Evolutionary conservation across 305 asterid species (phyloP), one percentile per base, ranked within the genome.

Genomic region (Plantago coronopus): DNA sequence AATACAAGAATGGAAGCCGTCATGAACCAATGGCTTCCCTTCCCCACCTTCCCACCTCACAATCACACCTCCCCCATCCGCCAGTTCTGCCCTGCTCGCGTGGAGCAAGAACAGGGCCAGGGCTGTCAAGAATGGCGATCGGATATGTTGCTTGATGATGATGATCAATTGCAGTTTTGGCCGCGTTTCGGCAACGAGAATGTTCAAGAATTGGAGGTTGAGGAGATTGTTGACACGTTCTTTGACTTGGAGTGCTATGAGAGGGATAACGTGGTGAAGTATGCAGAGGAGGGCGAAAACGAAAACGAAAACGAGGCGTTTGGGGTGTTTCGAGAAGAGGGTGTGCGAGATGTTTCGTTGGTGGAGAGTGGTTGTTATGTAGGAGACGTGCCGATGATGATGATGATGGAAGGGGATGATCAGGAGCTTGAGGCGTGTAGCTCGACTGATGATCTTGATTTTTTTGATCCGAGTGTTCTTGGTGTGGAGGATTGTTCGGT

Each of bases 51-150:
- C 18, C 74, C 69, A 40, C 56, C 43, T 43, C 58, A 59, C 70
- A 53, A 54, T 58, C 76, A 66, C 44, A 79, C 70, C 17, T 58
- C 69, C 13, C 79, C 87, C 69, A 85, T 85, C 49, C 77, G 89
- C 3, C 87, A 64, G 51, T 81, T 78, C 56, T 82, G 94, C 69
- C 75, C 84, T 4, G 87, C 87, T 42, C 76, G 86, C 1, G 23
- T 66, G 45, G 76, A 67, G 77, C 81, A 75, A 62, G 75, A 73
- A 34, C 58, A 67, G 38, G 9, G 38, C 38, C 38, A 31, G 38
- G 9, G 38, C 38, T 9, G 7, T 31, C 38, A 31, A 31, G 38
- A 31, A 31, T 31, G 38, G 38, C 38, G 38, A 31, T 31, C 38
- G 7, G 38, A 31, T 31, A 48, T 63, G 37, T 20, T 65, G 17